Evolutionary conservation across 2,329 filamentous ascomycete genomes (phyloP), one percentile per base, ranked within the genome.

Genomic region (Aspergillus pseudoviridinutans): DNA sequence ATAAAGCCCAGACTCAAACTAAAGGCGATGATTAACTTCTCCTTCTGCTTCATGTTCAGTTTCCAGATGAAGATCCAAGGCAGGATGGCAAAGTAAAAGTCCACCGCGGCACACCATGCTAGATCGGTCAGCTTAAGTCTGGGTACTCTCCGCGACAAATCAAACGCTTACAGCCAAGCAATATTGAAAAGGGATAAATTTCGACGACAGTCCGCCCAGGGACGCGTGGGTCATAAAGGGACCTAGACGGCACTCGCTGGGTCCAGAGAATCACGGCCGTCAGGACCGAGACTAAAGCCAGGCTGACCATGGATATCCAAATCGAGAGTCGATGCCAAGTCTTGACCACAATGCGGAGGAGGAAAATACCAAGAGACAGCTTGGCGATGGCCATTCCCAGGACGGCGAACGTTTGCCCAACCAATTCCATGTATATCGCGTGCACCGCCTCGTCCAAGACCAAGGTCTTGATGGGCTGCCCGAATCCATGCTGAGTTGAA

Each of bases 321-420:
- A 78, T 74, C 0, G 59, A 63, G 2, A 76, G 49, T n/a, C 66
- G 70, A 59, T 77, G 74, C 71, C 71, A 74, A 10, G 27, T 54
- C 9, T 61, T 60, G 3, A 66, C 66, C 10, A 77, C 73, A 17
- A 78, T 63, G 0, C 75, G 71, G 2, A 77, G 61, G 8, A 79
- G 55, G 52, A 78, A 78, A 8, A 76, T 66, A 0, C 73, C 75
- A 0, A 78, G 62, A 0, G 76, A 76, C 51, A 65, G 59, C 38
- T 79, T 79, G 0, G 75, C 72, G 6, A 73, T 62, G 4, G 71
- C 72, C 67, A 76, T 78, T 12, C 74, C 76, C 1, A 75, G 50
- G 4, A 78, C 63, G 0, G 71, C 71, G 32, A 78, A 76, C 0
- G 68, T 74, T 69, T 61, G 66, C 68, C 22, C 74, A 29, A 66